A percentile compares a stretch with the other conserved stretches of the same genome.
Evolutionary conservation across 2,329 filamentous ascomycete genomes (phyloP).

Genomic region (Ophiostoma perfectum): DNA sequence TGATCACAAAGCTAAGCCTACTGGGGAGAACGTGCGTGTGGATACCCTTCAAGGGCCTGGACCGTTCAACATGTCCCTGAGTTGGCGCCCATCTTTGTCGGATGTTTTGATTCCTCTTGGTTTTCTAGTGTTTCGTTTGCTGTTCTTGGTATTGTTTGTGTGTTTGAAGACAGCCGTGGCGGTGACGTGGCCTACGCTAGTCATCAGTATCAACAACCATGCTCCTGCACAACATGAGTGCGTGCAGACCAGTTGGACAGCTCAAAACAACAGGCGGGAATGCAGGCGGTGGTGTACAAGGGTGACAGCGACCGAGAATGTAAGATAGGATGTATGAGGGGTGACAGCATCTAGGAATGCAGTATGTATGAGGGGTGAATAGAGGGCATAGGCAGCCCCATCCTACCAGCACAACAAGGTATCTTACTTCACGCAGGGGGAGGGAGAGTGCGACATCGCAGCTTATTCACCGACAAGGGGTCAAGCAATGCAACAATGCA

Average conservation of each 20-base stretch:
- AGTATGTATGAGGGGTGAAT: neutral
- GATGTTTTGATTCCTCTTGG: neutral
- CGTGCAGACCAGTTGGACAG: neutral
- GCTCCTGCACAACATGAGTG: neutral
- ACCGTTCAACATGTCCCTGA: neutral
- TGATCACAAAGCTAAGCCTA: conserved; percentile 1
- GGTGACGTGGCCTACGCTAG: neutral
- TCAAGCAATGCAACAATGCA: neutral
- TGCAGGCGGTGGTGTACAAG: neutral
- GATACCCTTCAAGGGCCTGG: conserved; percentile 7
- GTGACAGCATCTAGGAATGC: neutral
- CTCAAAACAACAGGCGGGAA: neutral
- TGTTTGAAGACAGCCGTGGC: neutral
- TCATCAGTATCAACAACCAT: neutral
- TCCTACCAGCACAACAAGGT: neutral
- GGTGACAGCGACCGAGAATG: neutral
- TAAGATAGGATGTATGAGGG: neutral
- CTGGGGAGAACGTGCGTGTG: conserved; percentile 11
- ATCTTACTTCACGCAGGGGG: neutral
- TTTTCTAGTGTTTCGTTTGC: neutral
- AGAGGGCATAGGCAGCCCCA: neutral
- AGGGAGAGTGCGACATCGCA: neutral
- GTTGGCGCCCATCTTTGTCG: neutral
- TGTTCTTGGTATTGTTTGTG: conserved; percentile 1
- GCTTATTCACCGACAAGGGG: neutral